phyloP scores from a whole-genome alignment of 179 eudicot genomes.

The Spinacia oleracea region DNA sequence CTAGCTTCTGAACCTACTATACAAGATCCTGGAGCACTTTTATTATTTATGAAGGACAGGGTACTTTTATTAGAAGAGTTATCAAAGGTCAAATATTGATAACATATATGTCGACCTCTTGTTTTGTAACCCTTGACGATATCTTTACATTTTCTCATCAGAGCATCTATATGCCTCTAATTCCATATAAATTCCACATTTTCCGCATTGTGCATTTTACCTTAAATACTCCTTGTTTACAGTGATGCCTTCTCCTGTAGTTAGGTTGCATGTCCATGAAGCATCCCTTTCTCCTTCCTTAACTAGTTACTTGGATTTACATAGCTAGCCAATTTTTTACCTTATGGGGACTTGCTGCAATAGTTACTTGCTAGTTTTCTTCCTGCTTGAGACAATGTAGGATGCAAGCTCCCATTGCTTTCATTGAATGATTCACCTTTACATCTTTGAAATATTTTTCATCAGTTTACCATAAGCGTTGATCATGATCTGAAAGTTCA shows the following conservation, averaged over 20 bases:
- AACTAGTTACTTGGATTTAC: neutral
- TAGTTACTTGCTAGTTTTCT: neutral
- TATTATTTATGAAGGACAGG: neutral
- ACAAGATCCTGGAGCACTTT: neutral
- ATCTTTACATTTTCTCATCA: neutral
- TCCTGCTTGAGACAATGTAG: neutral
- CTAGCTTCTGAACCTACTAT: neutral
- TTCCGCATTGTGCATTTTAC: neutral
- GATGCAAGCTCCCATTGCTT: neutral
- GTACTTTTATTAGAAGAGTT: neutral
- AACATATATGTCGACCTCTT: neutral
- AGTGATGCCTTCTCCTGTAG: neutral
- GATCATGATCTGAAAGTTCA: neutral
- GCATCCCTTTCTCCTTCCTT: neutral
- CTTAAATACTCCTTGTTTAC: neutral
- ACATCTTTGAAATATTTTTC: neutral
- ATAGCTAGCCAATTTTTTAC: neutral
- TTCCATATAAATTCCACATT: neutral
- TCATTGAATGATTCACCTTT: neutral
- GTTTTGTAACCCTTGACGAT: neutral
- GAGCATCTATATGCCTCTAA: neutral
- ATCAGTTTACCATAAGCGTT: neutral
- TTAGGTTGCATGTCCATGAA: neutral
- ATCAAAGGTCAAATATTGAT: neutral
- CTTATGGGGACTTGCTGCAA: neutral